Percentiles rank a stretch among this genome's conserved stretches.
phyloP scores from a whole-genome alignment of 345 rosid genomes.

The Eucalyptus viminalis region DNA sequence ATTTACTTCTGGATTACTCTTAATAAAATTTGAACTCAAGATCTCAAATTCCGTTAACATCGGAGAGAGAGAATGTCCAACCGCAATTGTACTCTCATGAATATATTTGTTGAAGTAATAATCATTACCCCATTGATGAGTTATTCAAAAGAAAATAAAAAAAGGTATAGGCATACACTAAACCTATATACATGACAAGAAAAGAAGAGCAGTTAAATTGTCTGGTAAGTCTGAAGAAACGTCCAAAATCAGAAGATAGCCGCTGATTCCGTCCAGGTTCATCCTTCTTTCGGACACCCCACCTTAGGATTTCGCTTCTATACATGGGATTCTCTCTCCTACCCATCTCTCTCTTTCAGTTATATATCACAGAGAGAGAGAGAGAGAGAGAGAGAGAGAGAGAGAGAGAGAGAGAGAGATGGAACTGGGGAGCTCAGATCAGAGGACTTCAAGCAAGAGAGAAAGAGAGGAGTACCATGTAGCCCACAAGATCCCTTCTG shows the following conservation, averaged over 20 bases:
- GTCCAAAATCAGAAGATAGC: background rate
- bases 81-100: background rate
- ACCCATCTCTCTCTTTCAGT: background rate
- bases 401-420: background rate
- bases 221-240: background rate
- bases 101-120: background rate
- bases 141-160: background rate
- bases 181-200: background rate
- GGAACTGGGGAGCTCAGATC: slow-evolving; percentile 14
- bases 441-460: background rate
- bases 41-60: background rate
- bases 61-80: background rate
- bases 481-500: slow-evolving; percentile 66
- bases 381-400: background rate
- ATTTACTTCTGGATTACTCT: background rate
- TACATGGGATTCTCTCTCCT: background rate
- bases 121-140: background rate
- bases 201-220: background rate
- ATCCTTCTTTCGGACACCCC: background rate
- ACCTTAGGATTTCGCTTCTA: background rate
- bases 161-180: background rate
- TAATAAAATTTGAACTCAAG: background rate
- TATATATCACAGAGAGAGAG: background rate
- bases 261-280: background rate
- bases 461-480: slow-evolving; percentile 42